phyloP scores from a whole-genome alignment of 1,139 yeast species.

The Taiozyma sp. region DNA sequence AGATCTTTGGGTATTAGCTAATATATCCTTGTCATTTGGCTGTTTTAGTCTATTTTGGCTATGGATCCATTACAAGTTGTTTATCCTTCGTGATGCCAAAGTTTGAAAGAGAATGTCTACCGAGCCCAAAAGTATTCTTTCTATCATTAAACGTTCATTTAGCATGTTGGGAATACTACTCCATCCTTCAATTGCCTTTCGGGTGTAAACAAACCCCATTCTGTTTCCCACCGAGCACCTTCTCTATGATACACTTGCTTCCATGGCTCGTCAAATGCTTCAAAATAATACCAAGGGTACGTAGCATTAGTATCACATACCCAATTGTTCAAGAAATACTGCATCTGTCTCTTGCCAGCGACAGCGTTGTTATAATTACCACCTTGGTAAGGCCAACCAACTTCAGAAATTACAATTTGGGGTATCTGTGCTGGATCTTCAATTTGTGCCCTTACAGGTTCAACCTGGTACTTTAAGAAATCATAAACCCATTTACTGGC shows the following conservation, averaged over 20 bases:
- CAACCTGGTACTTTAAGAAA: conserved; percentile 41
- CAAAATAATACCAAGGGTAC: conserved; percentile 59
- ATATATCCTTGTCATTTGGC: conserved; percentile 68
- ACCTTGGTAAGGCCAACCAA: conserved; percentile 72
- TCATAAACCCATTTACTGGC: conserved; percentile 54
- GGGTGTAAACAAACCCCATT: conserved; percentile 61
- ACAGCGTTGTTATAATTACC: conserved; percentile 42
- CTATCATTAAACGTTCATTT: neutral
- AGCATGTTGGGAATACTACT: conserved; percentile 33
- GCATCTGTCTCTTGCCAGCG: conserved; percentile 43
- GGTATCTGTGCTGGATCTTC: neutral
- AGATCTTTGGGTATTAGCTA: conserved; percentile 80
- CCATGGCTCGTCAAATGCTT: conserved; percentile 77
- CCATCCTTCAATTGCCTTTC: conserved; percentile 41
- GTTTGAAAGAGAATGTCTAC: neutral
- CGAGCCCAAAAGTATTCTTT: neutral
- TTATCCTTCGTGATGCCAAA: conserved; percentile 24
- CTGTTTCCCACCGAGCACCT: conserved; percentile 57
- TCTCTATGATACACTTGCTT: conserved; percentile 47
- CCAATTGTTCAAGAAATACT: conserved; percentile 47
- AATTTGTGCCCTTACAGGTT: conserved; percentile 21
- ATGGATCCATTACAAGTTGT: conserved; percentile 61
- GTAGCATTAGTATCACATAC: conserved; percentile 39
- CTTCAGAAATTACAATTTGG: conserved; percentile 47
- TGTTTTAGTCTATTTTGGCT: conserved; percentile 76